Evolutionary conservation across 1,139 yeast species (phyloP), one percentile per base, ranked within the genome.

Genomic region (Geotrichum australiense): DNA sequence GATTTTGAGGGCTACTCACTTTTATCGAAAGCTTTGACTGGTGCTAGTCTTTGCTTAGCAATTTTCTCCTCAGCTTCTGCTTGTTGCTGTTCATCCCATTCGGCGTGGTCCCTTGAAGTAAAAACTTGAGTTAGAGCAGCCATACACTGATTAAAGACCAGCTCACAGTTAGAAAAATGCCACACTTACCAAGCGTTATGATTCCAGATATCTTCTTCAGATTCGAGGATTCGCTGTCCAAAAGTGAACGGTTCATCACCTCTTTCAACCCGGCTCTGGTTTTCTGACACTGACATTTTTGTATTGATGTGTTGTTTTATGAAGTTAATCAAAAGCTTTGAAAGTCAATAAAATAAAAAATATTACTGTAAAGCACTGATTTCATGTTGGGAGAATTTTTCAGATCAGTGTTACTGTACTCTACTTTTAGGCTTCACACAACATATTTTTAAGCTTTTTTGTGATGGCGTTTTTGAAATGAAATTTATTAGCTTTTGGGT

Each of bases 81-180:
- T 22, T 80, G 65, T 59, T 93, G 97, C 53, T 86, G 95, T 39
- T 82, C 87, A 37, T 94, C 97, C 96, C 96, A 89, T 57, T 87
- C 96, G 16, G 87, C 96, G 59, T 93, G 95, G 60, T 91, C 99
- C 78, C 61, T 57, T 8, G 10, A 26, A 25, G 12, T 15, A 24
- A 18, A 8, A 31, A n/a, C 14, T 19, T 20, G 10, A 11, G 15
- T 31, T 31, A 30, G 34, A 16, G 18, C 6, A 30, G 15, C 12
- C 15, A 15, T 6, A 16, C 4, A n/a, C n/a, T n/a, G n/a, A n/a
- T n/a, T n/a, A n/a, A n/a, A n/a, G n/a, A n/a, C n/a, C n/a, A n/a
- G n/a, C n/a, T n/a, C n/a, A n/a, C n/a, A n/a, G n/a, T n/a, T n/a
- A n/a, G n/a, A 16, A 34, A 30, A 20, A 39, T 20, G 20, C 24